Evolutionary conservation across 2,329 filamentous ascomycete genomes (phyloP).

Genomic region (Coniochaeta sp.): DNA sequence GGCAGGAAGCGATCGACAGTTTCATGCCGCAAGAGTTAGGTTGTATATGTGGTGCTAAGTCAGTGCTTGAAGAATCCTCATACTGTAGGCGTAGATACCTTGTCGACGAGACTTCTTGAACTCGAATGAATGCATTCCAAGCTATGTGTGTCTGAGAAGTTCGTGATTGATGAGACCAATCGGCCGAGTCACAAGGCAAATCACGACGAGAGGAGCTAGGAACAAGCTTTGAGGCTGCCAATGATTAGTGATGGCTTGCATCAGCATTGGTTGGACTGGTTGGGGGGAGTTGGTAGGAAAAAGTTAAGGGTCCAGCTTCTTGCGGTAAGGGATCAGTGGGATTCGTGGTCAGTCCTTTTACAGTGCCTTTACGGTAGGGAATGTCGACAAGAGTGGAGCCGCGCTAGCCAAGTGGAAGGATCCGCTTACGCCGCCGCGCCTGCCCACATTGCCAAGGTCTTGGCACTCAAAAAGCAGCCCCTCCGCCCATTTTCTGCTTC

Average conservation of each 20-base stretch:
- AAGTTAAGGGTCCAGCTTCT: too few relatives aligned
- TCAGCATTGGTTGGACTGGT: neutral
- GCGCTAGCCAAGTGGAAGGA: neutral
- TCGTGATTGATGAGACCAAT: too few relatives aligned
- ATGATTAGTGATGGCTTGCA: neutral
- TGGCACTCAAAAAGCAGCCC: slow-evolving; percentile 1
- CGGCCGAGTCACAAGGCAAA: too few relatives aligned
- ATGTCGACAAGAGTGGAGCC: neutral
- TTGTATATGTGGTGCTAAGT: neutral
- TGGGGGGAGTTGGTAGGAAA: too few relatives aligned
- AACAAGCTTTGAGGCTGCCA: neutral
- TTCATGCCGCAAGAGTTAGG: neutral
- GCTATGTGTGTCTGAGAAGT: too few relatives aligned
- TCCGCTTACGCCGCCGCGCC: neutral
- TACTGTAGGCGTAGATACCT: too few relatives aligned
- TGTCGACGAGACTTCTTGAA: neutral
- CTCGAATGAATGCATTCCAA: neutral
- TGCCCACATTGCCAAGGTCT: neutral
- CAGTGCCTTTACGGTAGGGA: too few relatives aligned
- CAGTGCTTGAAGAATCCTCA: neutral
- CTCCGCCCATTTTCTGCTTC: neutral
- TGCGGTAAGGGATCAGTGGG: too few relatives aligned
- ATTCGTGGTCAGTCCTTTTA: neutral
- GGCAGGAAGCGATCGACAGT: too few relatives aligned
- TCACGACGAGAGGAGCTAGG: neutral